A percentile compares a stretch with the other conserved stretches of the same genome.
These are phyloP conservation scores for Alternaria triticimaculans DNA, from an alignment of 2,329 filamentous ascomycete species.

Conservation along the genomic window DNA sequence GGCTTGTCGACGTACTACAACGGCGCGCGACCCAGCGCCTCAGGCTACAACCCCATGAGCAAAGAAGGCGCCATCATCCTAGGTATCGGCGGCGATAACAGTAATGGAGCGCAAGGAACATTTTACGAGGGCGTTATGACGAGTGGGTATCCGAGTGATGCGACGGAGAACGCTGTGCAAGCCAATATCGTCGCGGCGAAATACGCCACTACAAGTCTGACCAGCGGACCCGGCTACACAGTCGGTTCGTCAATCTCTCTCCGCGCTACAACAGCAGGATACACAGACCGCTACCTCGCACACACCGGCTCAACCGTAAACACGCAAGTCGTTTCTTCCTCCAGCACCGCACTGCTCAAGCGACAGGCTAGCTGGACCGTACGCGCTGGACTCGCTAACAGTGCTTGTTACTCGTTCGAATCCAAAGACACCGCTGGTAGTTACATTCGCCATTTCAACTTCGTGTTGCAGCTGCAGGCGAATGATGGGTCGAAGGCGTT, in stretches of 20 bases:
- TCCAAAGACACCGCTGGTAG: constrained; percentile 64
- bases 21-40: constrained; percentile 59
- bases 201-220: constrained; percentile 59
- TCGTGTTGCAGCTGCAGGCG: constrained; percentile 57
- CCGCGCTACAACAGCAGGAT: constrained; percentile 63
- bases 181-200: constrained; percentile 66
- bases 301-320: constrained; percentile 60
- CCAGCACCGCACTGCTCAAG: constrained; percentile 58
- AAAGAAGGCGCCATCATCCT: constrained; percentile 72
- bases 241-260: constrained; percentile 61
- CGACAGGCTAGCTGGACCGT: constrained; percentile 66
- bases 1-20: constrained; percentile 65
- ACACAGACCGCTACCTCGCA: constrained; percentile 61
- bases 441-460: constrained; percentile 65
- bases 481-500: constrained; percentile 65
- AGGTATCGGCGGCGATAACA: constrained; percentile 75
- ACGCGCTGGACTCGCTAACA: constrained; percentile 62
- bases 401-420: constrained; percentile 67
- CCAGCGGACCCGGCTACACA: constrained; percentile 56
- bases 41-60: constrained; percentile 66
- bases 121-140: constrained; percentile 73
- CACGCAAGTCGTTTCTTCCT: constrained; percentile 63
- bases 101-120: constrained; percentile 64
- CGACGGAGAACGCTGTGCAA: constrained; percentile 64
- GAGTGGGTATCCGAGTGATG: constrained; percentile 65